Conservation (phyloP, 805 yeast genomes). For the Yamadazyma insecticola region DNA sequence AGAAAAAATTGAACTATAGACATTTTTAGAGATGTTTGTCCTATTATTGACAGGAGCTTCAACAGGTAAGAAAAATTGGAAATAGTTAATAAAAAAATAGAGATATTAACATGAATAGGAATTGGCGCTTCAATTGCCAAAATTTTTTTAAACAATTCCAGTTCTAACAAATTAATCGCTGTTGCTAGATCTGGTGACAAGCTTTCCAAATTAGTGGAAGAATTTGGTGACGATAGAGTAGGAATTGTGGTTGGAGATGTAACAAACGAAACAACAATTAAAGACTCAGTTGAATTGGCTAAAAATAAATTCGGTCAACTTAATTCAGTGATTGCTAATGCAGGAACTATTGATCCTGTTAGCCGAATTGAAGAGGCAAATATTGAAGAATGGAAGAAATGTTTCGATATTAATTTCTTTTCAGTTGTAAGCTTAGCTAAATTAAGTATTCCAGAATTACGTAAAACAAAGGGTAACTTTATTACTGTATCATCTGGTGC, state of each 20-base stretch:
- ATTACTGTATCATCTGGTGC: slow-evolving; percentile 93
- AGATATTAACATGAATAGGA: slow-evolving; percentile 39
- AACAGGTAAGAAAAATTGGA: slow-evolving; percentile 44
- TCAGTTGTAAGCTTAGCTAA: slow-evolving; percentile 60
- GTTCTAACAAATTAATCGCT: slow-evolving; percentile 49
- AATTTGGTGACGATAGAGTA: slow-evolving; percentile 47
- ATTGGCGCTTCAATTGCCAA: slow-evolving; percentile 77
- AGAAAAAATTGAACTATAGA: background rate
- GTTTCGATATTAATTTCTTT: slow-evolving; percentile 76
- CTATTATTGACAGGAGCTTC: slow-evolving; percentile 61
- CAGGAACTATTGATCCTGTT: slow-evolving; percentile 83
- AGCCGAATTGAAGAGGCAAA: slow-evolving; percentile 47
- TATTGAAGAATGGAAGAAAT: slow-evolving; percentile 52
- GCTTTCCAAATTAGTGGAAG: slow-evolving; percentile 36
- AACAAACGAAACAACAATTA: slow-evolving; percentile 16
- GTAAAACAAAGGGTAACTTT: slow-evolving; percentile 53
- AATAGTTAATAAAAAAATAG: too few relatives aligned
- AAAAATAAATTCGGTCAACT: slow-evolving; percentile 49
- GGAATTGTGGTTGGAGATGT: slow-evolving; percentile 59
- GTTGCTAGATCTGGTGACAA: slow-evolving; percentile 63
- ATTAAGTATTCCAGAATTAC: slow-evolving; percentile 53
- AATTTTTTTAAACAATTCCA: slow-evolving; percentile 36
- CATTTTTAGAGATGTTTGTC: slow-evolving; percentile 15
- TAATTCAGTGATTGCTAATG: slow-evolving; percentile 69
- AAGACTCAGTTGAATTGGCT: slow-evolving; percentile 41